Base-by-base conservation (phyloP, 345 rosid genomes). In the Aquilaria yunnanensis region DNA sequence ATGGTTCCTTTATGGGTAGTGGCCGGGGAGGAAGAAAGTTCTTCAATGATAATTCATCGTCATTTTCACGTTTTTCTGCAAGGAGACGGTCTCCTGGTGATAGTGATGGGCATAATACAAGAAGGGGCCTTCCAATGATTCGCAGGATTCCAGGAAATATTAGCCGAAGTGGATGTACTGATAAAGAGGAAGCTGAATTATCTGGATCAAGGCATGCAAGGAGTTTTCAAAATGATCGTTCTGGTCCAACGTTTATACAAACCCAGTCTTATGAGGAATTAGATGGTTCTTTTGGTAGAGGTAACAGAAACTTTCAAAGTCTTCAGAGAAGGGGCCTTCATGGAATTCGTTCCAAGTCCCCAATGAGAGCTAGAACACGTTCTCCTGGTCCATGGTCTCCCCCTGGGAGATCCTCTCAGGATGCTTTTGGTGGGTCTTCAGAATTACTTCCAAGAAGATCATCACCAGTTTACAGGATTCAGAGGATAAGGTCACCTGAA, bases 321-420 rank as follows among this genome's bases (percentile, higher is more conserved):
- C 63, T 72, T 48, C 80, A 75, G 67, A 72, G 79, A 77, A 78
- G 85, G 68, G 83, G 53, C 13, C 74, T 67, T 79, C 71, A 75
- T 32, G 81, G 70, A 52, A 69, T 75, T 70, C 82, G 70, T 51
- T 91, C 94, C 14, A 82, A 83, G 33, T 91, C 96, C 74, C 97
- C 96, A 23, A 14, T 72, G 32, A 80, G 89, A 73, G 72, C 77
- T 68, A 78, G 86, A 57, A 72, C 82, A 58, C 79, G 83, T 53
- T 80, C 93, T 60, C 85, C 88, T 55, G 81, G 82, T 81, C 77
- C 80, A 52, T 86, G 96, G 84, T 72, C 86, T 16, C 73, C 96
- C 68, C 77, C 81, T 13, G 75, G 90, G 81, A 81, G 88, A 75
- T 81, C 95, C 67, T 74, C 98, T 32, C 87, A 85, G 9, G 87